Evolutionary conservation across 345 rosid genomes (phyloP).

Genomic region (Aquilaria malaccensis): DNA sequence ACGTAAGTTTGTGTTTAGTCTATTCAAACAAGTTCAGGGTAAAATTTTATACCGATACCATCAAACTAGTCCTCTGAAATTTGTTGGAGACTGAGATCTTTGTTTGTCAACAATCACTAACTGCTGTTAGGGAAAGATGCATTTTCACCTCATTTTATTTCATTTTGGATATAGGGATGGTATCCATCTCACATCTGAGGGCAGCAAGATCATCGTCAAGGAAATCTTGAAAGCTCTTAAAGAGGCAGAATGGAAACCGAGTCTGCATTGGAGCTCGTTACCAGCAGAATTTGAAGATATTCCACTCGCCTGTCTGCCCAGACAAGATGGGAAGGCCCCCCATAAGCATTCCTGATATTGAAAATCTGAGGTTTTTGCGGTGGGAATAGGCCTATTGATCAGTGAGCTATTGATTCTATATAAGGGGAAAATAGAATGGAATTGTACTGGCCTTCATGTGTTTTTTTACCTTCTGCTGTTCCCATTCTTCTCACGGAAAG

Average conservation of each 20-base stretch:
- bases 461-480: too few species aligned
- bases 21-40: too few species aligned
- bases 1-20: conserved; percentile 39
- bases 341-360: conserved; percentile 6
- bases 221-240: conserved; percentile 49
- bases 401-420: background rate
- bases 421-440: too few species aligned
- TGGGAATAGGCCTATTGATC: conserved; percentile 12
- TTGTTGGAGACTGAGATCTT: background rate
- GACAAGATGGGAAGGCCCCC: conserved; percentile 14
- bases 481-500: too few species aligned
- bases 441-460: too few species aligned
- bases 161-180: conserved; percentile 46
- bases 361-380: background rate
- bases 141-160: background rate
- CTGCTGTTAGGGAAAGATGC: background rate
- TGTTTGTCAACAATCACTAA: background rate
- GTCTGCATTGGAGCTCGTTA: conserved; percentile 50
- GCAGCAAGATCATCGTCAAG: conserved; percentile 51
- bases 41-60: too few species aligned
- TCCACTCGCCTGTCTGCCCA: conserved; percentile 19
- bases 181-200: conserved; percentile 55
- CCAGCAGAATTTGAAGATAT: conserved; percentile 44
- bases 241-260: conserved; percentile 75
- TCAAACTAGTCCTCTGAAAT: background rate